A percentile compares a stretch with the other conserved stretches of the same genome.
Conservation (phyloP, 1,284 basidiomycete species). For the Ceratorhiza oryzae-sativae region DNA sequence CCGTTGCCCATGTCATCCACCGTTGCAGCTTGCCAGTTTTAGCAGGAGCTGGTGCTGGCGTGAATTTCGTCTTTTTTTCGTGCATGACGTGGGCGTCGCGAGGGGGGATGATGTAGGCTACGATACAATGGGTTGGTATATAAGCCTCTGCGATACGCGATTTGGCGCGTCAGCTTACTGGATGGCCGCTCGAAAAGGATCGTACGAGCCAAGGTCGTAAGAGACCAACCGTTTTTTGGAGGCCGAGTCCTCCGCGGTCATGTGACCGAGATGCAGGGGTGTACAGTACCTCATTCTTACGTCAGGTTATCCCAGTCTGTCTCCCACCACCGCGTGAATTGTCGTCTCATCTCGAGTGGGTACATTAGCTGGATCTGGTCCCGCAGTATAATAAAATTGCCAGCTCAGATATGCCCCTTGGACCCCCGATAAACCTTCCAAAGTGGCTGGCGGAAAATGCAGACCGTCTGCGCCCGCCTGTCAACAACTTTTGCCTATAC, state of each 20-base stretch:
- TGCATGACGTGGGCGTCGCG: not conserved
- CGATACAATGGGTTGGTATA: not conserved
- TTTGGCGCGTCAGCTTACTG: not conserved
- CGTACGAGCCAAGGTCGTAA: slow-evolving; percentile 24
- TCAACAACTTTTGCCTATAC: slow-evolving; percentile 91
- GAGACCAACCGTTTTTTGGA: not conserved
- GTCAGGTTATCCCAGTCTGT: not conserved
- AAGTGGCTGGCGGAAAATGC: slow-evolving; percentile 84
- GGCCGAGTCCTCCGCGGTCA: slow-evolving; percentile 10
- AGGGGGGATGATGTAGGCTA: not conserved
- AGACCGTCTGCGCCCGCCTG: slow-evolving; percentile 83
- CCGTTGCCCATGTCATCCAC: slow-evolving; percentile 31
- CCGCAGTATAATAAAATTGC: not conserved
- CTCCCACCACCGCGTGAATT: slow-evolving; percentile 11
- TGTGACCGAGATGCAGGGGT: not conserved
- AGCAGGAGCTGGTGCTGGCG: slow-evolving; percentile 16
- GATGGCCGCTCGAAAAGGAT: not conserved
- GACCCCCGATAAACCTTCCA: slow-evolving; percentile 80
- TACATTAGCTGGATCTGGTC: not conserved
- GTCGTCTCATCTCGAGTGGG: not conserved
- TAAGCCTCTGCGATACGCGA: not conserved
- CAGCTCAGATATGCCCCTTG: slow-evolving; percentile 61
- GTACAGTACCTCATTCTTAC: not conserved
- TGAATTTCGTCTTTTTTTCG: slow-evolving; percentile 26
- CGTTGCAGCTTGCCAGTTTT: slow-evolving; percentile 26